Conservation (phyloP, 345 rosid species). For the Populus euphratica region DNA sequence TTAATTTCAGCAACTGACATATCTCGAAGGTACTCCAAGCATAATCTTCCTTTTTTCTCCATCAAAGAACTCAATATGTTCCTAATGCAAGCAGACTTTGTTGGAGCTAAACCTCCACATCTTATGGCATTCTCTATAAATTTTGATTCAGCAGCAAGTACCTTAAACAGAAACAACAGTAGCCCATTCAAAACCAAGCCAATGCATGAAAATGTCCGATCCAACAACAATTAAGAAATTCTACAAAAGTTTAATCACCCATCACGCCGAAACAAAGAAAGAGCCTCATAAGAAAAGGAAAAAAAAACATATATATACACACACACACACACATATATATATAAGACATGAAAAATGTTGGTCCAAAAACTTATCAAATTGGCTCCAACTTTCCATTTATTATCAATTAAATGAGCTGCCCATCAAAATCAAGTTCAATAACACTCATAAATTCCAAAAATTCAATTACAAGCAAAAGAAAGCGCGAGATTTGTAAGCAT, state of each 20-base stretch:
- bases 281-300: neutral
- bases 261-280: neutral
- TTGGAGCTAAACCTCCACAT: constrained; percentile 90
- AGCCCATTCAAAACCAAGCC: neutral
- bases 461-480: too few species aligned
- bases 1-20: constrained; percentile 63
- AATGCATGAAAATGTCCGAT: neutral
- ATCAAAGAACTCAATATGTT: constrained; percentile 57
- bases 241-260: neutral
- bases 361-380: too few species aligned
- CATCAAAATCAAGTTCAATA: too few species aligned
- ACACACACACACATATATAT: too few species aligned
- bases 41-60: constrained; percentile 57
- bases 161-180: constrained; percentile 37
- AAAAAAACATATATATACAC: rapidly evolving
- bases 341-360: too few species aligned
- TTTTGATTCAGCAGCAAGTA: constrained; percentile 59
- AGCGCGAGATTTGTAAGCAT: too few species aligned
- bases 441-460: too few species aligned
- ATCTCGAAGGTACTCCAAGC: constrained; percentile 69
- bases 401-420: too few species aligned
- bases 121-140: constrained; percentile 65
- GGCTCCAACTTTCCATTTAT: too few species aligned
- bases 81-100: constrained; percentile 69
- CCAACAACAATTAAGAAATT: neutral